phyloP scores from a whole-genome alignment of 306 rosid species.

The Begonia peltatifolia region DNA sequence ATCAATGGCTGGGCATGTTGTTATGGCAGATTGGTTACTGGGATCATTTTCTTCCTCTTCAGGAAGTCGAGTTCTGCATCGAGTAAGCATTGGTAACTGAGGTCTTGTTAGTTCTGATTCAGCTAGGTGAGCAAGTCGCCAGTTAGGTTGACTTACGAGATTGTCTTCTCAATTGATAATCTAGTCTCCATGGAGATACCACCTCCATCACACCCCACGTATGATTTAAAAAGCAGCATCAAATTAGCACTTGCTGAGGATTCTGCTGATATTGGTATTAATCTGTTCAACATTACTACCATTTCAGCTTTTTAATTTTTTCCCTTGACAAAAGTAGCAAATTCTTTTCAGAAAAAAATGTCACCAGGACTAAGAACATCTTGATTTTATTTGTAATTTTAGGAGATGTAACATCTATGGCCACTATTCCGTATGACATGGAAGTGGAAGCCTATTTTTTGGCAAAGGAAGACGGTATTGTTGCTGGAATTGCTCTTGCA shows the following conservation, averaged over 20 bases:
- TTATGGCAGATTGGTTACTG: too few relatives aligned
- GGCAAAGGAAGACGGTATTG: slow-evolving; percentile 78
- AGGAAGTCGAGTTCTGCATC: too few relatives aligned
- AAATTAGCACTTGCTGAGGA: slow-evolving; percentile 78
- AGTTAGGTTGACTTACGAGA: too few relatives aligned
- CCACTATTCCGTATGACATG: slow-evolving; percentile 66
- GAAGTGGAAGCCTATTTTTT: slow-evolving; percentile 81
- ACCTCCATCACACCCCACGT: slow-evolving; percentile 87
- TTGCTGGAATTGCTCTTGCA: slow-evolving; percentile 77
- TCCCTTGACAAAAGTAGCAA: too few relatives aligned
- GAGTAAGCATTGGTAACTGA: too few relatives aligned
- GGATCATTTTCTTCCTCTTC: too few relatives aligned
- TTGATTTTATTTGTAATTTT: slow-evolving; percentile 4
- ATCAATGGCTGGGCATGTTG: too few relatives aligned
- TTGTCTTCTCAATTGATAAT: slow-evolving; percentile 12
- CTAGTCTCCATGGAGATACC: slow-evolving; percentile 27
- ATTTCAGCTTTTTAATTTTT: too few relatives aligned
- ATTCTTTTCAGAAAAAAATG: too few relatives aligned
- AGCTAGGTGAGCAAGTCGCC: too few relatives aligned
- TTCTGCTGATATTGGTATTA: slow-evolving; percentile 60
- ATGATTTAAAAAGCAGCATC: slow-evolving; percentile 61
- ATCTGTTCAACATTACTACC: slow-evolving; percentile 2
- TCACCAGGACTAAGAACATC: neutral
- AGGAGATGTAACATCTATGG: slow-evolving; percentile 84
- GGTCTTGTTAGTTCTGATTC: too few relatives aligned